A percentile compares a stretch with the other conserved stretches of the same genome.
phyloP scores from a whole-genome alignment of 495 filamentous ascomycete genomes.

The Hypoxylon rickii region DNA sequence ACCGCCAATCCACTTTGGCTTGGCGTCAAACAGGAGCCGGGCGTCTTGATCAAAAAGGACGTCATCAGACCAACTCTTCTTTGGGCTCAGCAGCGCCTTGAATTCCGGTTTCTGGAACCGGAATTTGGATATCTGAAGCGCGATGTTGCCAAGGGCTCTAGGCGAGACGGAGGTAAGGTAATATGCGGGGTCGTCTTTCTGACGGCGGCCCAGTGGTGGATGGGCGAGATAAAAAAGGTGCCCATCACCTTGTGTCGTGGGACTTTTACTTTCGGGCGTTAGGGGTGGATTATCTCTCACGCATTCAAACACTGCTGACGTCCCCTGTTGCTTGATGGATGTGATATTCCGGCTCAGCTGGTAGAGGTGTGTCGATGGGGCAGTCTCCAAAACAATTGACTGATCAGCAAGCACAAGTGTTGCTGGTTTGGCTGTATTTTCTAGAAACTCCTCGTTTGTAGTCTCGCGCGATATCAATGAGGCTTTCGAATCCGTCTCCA shows the following conservation, averaged over 20 bases:
- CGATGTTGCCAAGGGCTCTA: not conserved
- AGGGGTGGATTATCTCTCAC: not conserved
- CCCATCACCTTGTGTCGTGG: not conserved
- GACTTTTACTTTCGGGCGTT: not conserved
- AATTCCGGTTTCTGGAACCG: conserved; percentile 2
- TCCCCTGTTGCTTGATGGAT: conserved; percentile 1
- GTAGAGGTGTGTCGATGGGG: not conserved
- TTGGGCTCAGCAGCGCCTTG: not conserved
- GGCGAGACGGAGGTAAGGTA: conserved; percentile 6
- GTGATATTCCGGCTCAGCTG: conserved; percentile 1
- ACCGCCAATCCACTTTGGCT: conserved; percentile 9
- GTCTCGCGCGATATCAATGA: not conserved
- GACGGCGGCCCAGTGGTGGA: not conserved
- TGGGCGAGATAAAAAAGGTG: conserved; percentile 12
- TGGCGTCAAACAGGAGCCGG: conserved; percentile 2
- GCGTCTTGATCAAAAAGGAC: not conserved
- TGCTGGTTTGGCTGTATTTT: not conserved
- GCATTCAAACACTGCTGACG: conserved; percentile 8
- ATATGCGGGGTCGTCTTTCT: not conserved
- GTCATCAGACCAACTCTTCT: not conserved
- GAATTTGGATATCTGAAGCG: not conserved
- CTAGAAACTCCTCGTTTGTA: not conserved
- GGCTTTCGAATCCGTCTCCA: not conserved
- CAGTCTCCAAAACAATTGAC: not conserved
- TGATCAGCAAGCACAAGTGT: not conserved